Evolutionary conservation across 768 basidiomycete species (phyloP), one percentile per base, ranked within the genome.

Genomic region (Leccinum barrowsii): DNA sequence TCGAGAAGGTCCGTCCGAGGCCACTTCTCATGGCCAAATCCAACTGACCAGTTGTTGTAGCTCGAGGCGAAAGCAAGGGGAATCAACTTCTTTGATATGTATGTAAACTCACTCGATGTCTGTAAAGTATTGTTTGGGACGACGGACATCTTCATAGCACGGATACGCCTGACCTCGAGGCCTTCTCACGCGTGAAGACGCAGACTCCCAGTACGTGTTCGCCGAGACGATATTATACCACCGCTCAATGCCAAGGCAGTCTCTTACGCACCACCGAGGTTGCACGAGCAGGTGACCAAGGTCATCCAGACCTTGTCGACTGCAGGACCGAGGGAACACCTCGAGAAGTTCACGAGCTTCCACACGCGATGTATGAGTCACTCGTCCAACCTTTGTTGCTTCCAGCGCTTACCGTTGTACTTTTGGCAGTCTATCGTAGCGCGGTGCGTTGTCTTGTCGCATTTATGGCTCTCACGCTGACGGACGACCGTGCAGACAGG

Each of bases 61-160:
- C 88, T 95, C 60, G 76, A 84, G 66, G 81, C 85, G 59, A 95
- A 90, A 74, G 85, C 85, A 52, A 78, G 82, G 63, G 92, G 92
- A 61, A 66, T 85, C 75, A 87, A 82, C 54, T 95, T 94, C 80
- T 90, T 95, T 75, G 94, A 95, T 72, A 81, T 96, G 89, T 91
- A 73, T 76, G 78, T 62, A 44, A 42, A 34, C 52, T 40, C 46
- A 64, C 63, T 47, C 7, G 34, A 21, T 21, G 37, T 11, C 51
- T 13, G 1, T 4, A 1, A 42, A 32, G 17, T 5, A 4, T 56
- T 21, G 17, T 24, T 15, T 51, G 13, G 54, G 26, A 63, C 49
- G 58, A 63, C 42, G 8, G 55, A 54, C 47, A 24, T 21, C n/a
- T 5, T 59, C 37, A 19, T 63, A 92, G 91, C 50, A 92, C 92